A percentile compares a stretch with the other conserved stretches of the same genome.
Evolutionary conservation across 345 rosid species (phyloP).

Genomic region (Arabidopsis suecica): DNA sequence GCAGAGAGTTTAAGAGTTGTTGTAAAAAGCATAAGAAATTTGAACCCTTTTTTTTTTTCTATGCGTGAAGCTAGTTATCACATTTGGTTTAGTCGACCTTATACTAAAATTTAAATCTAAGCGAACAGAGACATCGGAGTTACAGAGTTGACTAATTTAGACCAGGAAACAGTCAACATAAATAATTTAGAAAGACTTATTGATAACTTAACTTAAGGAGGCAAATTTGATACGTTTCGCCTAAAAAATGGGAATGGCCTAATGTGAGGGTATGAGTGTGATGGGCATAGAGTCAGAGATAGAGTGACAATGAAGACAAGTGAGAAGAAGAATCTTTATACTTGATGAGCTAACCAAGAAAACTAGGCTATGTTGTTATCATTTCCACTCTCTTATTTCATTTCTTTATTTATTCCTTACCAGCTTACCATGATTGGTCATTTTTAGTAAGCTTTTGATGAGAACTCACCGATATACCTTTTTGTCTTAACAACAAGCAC

Average conservation of each 20-base stretch:
- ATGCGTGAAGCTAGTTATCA: background rate
- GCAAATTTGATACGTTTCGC: slow-evolving; percentile 18
- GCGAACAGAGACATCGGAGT: background rate
- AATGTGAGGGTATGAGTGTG: slow-evolving; percentile 35
- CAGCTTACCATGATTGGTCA: slow-evolving; percentile 12
- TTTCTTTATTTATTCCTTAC: background rate
- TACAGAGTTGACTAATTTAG: background rate
- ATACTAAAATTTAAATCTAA: background rate
- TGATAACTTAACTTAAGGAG: slow-evolving; percentile 19
- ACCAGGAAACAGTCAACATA: slow-evolving; percentile 5
- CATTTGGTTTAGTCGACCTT: background rate
- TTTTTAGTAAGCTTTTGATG: slow-evolving; percentile 13
- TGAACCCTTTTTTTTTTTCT: background rate
- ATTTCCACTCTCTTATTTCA: slow-evolving; percentile 14
- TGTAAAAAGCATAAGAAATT: slow-evolving; percentile 1
- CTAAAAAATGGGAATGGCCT: slow-evolving; percentile 30
- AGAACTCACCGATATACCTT: background rate
- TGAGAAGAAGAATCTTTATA: slow-evolving; percentile 8
- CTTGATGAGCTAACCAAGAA: slow-evolving; percentile 23
- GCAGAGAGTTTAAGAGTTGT: background rate
- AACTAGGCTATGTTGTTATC: slow-evolving; percentile 11
- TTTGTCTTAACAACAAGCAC: background rate
- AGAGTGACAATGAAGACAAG: slow-evolving; percentile 27
- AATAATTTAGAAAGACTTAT: slow-evolving; percentile 13
- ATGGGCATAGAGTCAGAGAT: slow-evolving; percentile 38